phyloP scores from a whole-genome alignment of 2,329 filamentous ascomycete species.

The Beauveria scarabaeidicola region DNA sequence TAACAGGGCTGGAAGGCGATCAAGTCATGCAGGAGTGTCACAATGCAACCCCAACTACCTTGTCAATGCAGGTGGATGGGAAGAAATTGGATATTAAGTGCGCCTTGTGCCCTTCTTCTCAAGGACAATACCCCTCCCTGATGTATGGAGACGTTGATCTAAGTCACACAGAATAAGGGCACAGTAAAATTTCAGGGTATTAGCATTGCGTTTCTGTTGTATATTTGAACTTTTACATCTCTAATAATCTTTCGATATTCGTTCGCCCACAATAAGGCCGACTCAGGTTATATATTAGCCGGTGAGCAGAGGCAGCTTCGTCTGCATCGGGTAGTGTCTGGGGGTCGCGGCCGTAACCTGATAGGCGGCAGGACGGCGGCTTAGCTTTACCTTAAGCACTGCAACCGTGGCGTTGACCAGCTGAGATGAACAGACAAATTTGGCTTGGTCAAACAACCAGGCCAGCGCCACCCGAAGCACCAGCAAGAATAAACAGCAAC shows the following conservation, averaged over 20 bases:
- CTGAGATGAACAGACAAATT: not conserved
- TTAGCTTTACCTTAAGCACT: not conserved
- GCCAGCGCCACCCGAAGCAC: not conserved
- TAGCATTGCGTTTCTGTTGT: too few species aligned
- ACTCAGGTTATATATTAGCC: too few species aligned
- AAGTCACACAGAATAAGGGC: too few species aligned
- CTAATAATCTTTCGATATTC: not conserved
- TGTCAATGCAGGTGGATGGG: not conserved
- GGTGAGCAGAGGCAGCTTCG: not conserved
- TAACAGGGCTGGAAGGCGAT: not conserved
- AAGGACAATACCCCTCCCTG: not conserved
- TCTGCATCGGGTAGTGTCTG: not conserved
- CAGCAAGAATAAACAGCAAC: too few species aligned
- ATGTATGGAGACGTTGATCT: too few species aligned
- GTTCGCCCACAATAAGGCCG: too few species aligned
- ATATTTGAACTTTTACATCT: not conserved
- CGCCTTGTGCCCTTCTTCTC: not conserved
- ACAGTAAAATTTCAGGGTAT: too few species aligned
- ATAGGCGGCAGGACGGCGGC: not conserved
- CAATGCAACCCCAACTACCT: constrained; percentile 4
- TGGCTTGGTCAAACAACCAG: not conserved
- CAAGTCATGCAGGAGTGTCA: not conserved
- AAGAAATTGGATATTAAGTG: not conserved
- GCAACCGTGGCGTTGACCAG: constrained; percentile 2
- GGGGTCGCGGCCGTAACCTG: too few species aligned